Base-by-base conservation (phyloP, 2,329 filamentous ascomycete genomes). In the Cladosporium cucumerinum region DNA sequence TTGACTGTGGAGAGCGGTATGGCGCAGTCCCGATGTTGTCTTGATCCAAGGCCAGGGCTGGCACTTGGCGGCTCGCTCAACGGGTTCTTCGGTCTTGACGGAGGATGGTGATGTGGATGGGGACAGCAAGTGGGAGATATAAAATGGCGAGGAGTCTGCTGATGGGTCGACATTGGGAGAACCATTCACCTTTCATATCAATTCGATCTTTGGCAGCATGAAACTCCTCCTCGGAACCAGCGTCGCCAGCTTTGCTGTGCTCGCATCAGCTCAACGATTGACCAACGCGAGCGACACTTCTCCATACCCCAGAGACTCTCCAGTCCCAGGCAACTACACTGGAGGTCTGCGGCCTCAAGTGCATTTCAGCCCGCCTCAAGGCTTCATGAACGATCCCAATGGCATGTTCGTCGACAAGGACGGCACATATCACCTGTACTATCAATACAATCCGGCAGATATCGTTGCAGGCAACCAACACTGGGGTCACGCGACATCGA, bases 401-500 rank as follows among this genome's bases (percentile, higher is more conserved):
- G 16, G 26, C 69, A 81, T 87, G 78, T 87, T 88, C 66, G 72
- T 82, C 7, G 78, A 74, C 2, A 79, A 58, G 39, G 78, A 85
- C 57, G 85, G 84, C 3, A 78, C 79, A 0, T 89, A 84, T 72
- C 86, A 89, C 70, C 69, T 87, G 1, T 89, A 88, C 74, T 89
- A 89, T 69, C 87, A 89, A 71, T 86, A 81, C 78, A 83, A 84
- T 64, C 82, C 82, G 0, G 78, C 77, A 0, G 80, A 70, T 5
- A 73, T 75, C 18, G 78, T 82, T 1, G 81, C 76, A 3, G 85
- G 85, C 1, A 85, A 86, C 66, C 82, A 87, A 69, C 85, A 88
- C 69, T 89, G 86, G 86, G 86, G 87, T 16, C 86, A 89, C 69
- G 86, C 86, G 1, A 88, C 86, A 2, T 85, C 82, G 34, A 70